Evolutionary conservation across 2,329 filamentous ascomycete species (phyloP).

Genomic region (Apiospora hydei): DNA sequence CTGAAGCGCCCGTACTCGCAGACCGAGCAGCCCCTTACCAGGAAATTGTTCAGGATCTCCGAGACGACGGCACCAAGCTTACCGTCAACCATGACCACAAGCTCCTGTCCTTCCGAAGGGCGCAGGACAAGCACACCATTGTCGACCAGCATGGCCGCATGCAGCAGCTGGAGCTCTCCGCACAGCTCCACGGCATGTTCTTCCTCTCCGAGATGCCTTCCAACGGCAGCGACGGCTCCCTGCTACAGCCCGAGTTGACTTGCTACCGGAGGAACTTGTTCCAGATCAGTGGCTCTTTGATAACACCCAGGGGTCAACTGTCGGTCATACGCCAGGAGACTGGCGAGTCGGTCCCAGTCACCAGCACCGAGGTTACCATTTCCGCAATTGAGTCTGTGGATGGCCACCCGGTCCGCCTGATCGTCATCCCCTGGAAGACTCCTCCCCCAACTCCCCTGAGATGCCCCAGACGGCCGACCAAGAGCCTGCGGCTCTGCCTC

Average conservation of each 20-base stretch:
- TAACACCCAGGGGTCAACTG: slow-evolving; percentile 77
- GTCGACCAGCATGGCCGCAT: slow-evolving; percentile 66
- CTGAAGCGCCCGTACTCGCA: slow-evolving; percentile 66
- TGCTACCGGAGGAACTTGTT: slow-evolving; percentile 97
- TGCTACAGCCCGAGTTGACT: slow-evolving; percentile 81
- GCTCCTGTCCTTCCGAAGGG: slow-evolving; percentile 63
- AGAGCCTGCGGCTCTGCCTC: slow-evolving; percentile 82
- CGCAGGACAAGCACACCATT: slow-evolving; percentile 66
- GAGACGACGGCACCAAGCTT: slow-evolving; percentile 64
- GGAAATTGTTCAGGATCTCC: slow-evolving; percentile 67
- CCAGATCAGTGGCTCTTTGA: slow-evolving; percentile 90
- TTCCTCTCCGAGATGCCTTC: slow-evolving; percentile 83
- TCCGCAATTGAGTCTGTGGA: slow-evolving; percentile 96
- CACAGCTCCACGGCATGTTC: slow-evolving; percentile 88
- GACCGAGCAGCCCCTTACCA: slow-evolving; percentile 63
- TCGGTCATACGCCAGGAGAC: slow-evolving; percentile 80
- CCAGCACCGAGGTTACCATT: slow-evolving; percentile 84
- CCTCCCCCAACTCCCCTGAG: slow-evolving; percentile 81
- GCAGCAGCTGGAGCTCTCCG: slow-evolving; percentile 68
- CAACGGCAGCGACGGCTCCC: slow-evolving; percentile 62
- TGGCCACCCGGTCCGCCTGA: slow-evolving; percentile 88
- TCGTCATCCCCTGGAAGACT: slow-evolving; percentile 98
- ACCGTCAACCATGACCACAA: slow-evolving; percentile 68
- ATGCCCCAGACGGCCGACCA: slow-evolving; percentile 74
- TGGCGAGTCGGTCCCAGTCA: slow-evolving; percentile 83